Evolutionary conservation across 306 rosid genomes (phyloP).

Genomic region (Quercus agrifolia): DNA sequence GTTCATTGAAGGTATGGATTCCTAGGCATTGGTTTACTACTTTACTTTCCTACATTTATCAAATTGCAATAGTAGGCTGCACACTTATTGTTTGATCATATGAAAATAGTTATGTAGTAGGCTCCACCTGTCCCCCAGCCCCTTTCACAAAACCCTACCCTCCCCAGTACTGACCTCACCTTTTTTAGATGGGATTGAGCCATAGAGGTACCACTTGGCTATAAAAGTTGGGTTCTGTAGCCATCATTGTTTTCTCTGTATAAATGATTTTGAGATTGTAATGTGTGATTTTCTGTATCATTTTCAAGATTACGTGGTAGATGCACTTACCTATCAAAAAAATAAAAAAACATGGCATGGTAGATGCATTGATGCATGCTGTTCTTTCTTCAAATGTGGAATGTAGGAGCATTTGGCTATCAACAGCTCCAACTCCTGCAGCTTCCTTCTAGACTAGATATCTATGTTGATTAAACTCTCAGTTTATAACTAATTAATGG

Average conservation of each 20-base stretch:
- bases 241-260: background rate
- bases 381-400: background rate
- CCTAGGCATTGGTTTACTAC: constrained; percentile 6
- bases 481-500: background rate
- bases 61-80: background rate
- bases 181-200: background rate
- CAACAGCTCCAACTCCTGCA: background rate
- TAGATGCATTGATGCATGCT: background rate
- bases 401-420: background rate
- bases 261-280: background rate
- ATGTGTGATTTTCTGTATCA: background rate
- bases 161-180: background rate
- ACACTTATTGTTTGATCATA: background rate
- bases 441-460: background rate
- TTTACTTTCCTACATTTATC: background rate
- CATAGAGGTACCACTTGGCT: background rate
- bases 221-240: background rate
- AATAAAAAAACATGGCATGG: no score
- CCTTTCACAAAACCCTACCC: background rate
- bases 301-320: background rate
- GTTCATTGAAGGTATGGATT: constrained; percentile 76
- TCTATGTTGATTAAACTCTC: background rate
- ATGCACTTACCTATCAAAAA: no score
- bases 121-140: background rate
- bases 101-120: background rate